Base-by-base conservation (phyloP, 805 yeast genomes). In the Wickerhamomyces bovis region DNA sequence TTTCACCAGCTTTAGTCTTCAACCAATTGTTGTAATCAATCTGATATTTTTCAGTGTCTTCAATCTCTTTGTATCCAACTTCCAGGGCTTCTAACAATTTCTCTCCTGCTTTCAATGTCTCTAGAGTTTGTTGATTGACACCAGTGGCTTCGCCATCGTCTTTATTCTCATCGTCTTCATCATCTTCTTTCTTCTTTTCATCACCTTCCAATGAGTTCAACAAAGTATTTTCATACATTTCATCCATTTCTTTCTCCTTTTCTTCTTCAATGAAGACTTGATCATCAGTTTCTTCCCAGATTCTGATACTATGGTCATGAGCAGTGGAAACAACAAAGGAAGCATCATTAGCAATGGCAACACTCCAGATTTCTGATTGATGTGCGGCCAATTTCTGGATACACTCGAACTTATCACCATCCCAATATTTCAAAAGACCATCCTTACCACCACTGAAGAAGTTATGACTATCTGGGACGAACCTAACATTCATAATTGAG, bases 201-300 rank as follows among this genome's bases (percentile, higher is more conserved):
- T 60, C 69, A 36, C 75, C 78, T 58, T 88, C 96, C 39, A 89
- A 67, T 5, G 90, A 80, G 15, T 77, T 80, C 43, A 89, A 71
- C 40, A 94, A 70, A 8, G 84, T 85, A n/a, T 78, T 75, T 62
- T 94, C 98, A 61, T 90, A 89, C 47, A 83, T 69, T 64, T 90
- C 96, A 63, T 94, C 99, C 78, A 89, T 73, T 65, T 94, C 99
- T 65, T 85, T 87, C 63, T 94, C 99, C 48, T 94, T 76, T 69
- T 94, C 99, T 72, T 94, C 99, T 65, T 94, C 97, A 50, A 94
- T 68, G 63, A 94, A 94, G n/a, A 94, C 94, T 56, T 92, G 90
- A 63, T 94, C 99, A 45, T 86, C 94, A 5, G 95, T 86, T 63
- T 89, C 89, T 49, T 76, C 77, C 99, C 99, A 94, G n/a, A 90